Evolutionary conservation across 208 protist species (phyloP).

Genomic region (Endotrypanum monterogeii): DNA sequence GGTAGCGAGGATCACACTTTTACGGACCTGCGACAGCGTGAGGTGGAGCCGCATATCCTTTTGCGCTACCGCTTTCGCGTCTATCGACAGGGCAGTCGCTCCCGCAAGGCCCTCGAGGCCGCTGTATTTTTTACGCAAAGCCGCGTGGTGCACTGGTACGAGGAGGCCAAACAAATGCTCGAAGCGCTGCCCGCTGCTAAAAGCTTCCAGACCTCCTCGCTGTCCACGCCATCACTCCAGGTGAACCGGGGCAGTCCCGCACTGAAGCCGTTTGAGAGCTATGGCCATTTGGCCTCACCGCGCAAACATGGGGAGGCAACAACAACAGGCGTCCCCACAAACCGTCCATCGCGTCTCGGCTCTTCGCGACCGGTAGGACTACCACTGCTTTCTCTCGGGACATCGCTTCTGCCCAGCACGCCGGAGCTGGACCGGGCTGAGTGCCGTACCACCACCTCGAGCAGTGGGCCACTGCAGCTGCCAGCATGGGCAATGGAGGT

Average conservation of each 20-base stretch:
- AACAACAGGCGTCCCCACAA: background rate
- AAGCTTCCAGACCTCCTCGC: slow-evolving; percentile 3
- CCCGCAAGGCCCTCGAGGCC: slow-evolving; percentile 22
- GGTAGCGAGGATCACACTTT: slow-evolving; percentile 2
- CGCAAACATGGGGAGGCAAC: slow-evolving; percentile 1
- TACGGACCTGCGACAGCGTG: slow-evolving; percentile 28
- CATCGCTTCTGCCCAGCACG: slow-evolving; percentile 9
- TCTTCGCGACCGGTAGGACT: slow-evolving; percentile 9
- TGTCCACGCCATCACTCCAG: slow-evolving; percentile 20
- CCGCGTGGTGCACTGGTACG: slow-evolving; percentile 21
- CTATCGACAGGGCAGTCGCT: slow-evolving; percentile 29
- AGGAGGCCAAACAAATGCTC: slow-evolving; percentile 30
- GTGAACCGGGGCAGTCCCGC: slow-evolving; percentile 16
- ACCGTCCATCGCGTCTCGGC: background rate
- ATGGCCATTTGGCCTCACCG: slow-evolving; percentile 1
- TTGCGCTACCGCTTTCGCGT: slow-evolving; percentile 41
- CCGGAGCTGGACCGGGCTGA: slow-evolving; percentile 21
- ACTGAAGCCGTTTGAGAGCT: slow-evolving; percentile 12
- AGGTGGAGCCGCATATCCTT: slow-evolving; percentile 34
- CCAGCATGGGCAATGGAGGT: slow-evolving; percentile 39
- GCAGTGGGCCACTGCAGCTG: slow-evolving; percentile 15
- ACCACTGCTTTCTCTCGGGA: slow-evolving; percentile 10
- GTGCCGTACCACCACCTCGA: background rate
- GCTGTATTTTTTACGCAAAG: slow-evolving; percentile 34
- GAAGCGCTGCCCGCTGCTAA: slow-evolving; percentile 19